Base-by-base conservation (phyloP, 331 rosid species). In the Rhamnella rubrinervis region DNA sequence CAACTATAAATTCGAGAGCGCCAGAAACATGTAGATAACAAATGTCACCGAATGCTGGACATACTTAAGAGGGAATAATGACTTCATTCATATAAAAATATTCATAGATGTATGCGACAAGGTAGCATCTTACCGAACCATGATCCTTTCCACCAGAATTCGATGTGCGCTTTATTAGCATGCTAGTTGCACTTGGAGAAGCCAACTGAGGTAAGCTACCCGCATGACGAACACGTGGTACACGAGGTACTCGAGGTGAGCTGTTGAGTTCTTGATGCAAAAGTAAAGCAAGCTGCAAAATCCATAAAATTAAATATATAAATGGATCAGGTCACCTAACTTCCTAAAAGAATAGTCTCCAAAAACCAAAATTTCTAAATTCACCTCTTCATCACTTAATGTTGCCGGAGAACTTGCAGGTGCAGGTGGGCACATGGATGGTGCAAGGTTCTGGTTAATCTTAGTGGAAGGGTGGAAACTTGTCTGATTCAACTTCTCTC, bases 241-340 rank as follows among this genome's bases (percentile, higher is more conserved):
- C 96, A 67, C 99, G 97, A 65, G 99, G 99, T 66, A 95, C 99
- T 72, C 99, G 85, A 16, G 97, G 96, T 53, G 99, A 95, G 83
- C 99, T 95, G 75, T 95, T 95, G 72, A 95, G 88, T 80, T 95
- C 92, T 83, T 95, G 99, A 79, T 95, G 99, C 81, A 95, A 75
- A 57, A 95, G 88, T 79, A 95, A 77, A 39, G 99, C 99, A 66
- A 87, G 89, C 99, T 95, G 83, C 77, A 74, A 74, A 60, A 57
- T 31, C 50, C 5, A 44, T 52, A 53, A 63, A 70, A 38, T 14
- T 19, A 26, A 21, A 58, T 16, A 46, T 7, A 37, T 53, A 70
- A 3, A 21, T 18, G 17, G 69, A 75, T 70, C 26, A 66, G 39
- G 68, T 68, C 26, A 77, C 56, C 53, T 15, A 56, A 59, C 49